Percentiles rank a stretch among this genome's conserved stretches.
Evolutionary conservation across 2,329 filamentous ascomycete genomes (phyloP).

Genomic region (Mycosphaerella sp.): DNA sequence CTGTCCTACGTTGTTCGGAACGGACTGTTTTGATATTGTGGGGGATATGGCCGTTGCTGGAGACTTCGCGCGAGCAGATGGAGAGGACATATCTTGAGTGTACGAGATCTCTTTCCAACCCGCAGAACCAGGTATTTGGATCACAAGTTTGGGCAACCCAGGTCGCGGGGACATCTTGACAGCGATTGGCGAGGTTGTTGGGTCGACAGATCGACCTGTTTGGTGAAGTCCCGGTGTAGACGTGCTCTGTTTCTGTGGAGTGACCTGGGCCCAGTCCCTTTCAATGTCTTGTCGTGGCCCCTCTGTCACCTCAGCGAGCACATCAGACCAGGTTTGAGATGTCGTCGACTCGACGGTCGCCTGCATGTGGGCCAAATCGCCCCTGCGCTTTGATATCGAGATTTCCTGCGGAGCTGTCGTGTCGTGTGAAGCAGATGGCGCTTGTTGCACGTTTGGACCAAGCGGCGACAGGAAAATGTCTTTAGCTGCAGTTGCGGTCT

Average conservation of each 20-base stretch:
- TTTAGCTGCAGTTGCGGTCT: slow-evolving; percentile 8
- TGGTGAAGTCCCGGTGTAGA: neutral
- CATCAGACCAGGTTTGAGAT: slow-evolving; percentile 1
- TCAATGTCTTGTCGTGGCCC: neutral
- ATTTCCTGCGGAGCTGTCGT: neutral
- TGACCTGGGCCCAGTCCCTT: neutral
- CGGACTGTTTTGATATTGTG: neutral
- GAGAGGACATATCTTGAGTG: neutral
- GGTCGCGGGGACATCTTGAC: neutral
- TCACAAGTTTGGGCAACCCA: neutral
- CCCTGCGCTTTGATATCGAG: slow-evolving; percentile 2
- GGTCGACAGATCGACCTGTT: neutral
- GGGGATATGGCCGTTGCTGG: neutral
- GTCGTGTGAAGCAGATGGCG: neutral
- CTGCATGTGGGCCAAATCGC: slow-evolving; percentile 6
- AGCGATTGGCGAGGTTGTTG: neutral
- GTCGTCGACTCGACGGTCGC: slow-evolving; percentile 9
- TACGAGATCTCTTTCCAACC: slow-evolving; percentile 2
- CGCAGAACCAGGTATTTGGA: slow-evolving; percentile 2
- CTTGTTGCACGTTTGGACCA: neutral
- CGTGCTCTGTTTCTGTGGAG: neutral
- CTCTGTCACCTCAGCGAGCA: neutral
- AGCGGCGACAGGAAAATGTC: slow-evolving; percentile 21
- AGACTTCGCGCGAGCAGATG: neutral
- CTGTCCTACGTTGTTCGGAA: neutral